Percentiles rank a stretch among this genome's conserved stretches.
These are phyloP conservation scores for Trichosporon faecale DNA, from an alignment of 1,284 basidiomycete genomes.

Conservation along the genomic window DNA sequence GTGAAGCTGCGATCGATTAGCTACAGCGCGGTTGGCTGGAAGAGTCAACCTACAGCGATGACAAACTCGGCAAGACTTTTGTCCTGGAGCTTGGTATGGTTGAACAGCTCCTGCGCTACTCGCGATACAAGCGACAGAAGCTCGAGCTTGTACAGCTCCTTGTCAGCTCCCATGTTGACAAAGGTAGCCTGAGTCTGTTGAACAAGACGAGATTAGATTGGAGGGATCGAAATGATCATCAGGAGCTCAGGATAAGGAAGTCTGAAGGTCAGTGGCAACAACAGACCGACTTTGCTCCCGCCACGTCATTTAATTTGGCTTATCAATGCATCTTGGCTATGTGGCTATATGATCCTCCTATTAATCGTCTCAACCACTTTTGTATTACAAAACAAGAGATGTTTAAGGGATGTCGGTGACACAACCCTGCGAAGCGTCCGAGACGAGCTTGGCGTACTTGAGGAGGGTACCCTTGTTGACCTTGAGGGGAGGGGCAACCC, in stretches of 20 bases:
- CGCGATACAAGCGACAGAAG: constrained; percentile 81
- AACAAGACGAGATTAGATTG: neutral
- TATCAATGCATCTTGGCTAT: constrained; percentile 12
- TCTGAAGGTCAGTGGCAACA: constrained; percentile 5
- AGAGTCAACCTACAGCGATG: constrained; percentile 58
- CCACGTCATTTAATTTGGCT: constrained; percentile 11
- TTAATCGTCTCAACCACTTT: neutral
- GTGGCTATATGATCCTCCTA: constrained; percentile 1
- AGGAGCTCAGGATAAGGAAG: neutral
- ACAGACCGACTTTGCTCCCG: neutral
- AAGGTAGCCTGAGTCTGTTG: neutral
- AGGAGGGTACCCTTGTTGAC: constrained; percentile 76
- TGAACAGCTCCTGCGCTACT: constrained; percentile 85
- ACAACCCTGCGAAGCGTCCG: constrained; percentile 61
- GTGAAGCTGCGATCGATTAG: constrained; percentile 60
- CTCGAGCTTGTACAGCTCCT: constrained; percentile 86
- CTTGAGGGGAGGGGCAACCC: constrained; percentile 82
- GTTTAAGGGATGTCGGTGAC: constrained; percentile 34
- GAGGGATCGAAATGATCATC: neutral
- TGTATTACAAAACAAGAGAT: constrained; percentile 2
- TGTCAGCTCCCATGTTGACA: constrained; percentile 59
- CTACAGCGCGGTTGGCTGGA: neutral
- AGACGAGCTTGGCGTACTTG: constrained; percentile 81
- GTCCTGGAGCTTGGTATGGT: constrained; percentile 74
- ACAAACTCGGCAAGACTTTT: constrained; percentile 94